These are phyloP conservation scores for Globisporangium parvum DNA, from an alignment of 352 stramenopile species.

Conservation along the genomic window DNA sequence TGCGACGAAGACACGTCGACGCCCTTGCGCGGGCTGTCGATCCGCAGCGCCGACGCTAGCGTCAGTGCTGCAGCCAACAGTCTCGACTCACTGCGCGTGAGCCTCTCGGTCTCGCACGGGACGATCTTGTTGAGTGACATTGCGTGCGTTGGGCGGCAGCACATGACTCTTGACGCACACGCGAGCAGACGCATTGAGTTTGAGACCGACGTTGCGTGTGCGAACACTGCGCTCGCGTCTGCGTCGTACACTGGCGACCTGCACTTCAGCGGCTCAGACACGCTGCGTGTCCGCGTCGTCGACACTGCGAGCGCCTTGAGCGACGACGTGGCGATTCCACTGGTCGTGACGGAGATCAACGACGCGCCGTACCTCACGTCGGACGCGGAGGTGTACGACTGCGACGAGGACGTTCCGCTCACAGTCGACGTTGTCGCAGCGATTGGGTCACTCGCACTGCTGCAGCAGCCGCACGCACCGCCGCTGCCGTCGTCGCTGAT, in stretches of 20 bases:
- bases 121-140: slow-evolving; percentile 18
- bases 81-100: slow-evolving; percentile 17
- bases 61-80: background rate
- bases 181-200: slow-evolving; percentile 14
- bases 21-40: slow-evolving; percentile 26
- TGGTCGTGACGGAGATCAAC: slow-evolving; percentile 51
- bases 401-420: slow-evolving; percentile 41
- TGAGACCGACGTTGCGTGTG: slow-evolving; percentile 23
- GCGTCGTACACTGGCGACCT: slow-evolving; percentile 34
- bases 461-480: slow-evolving; percentile 8
- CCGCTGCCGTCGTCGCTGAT: background rate
- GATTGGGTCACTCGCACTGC: slow-evolving; percentile 31
- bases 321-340: slow-evolving; percentile 31
- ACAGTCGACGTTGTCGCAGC: slow-evolving; percentile 21
- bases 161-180: background rate
- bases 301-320: slow-evolving; percentile 8
- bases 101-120: slow-evolving; percentile 28
- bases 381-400: slow-evolving; percentile 33
- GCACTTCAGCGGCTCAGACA: slow-evolving; percentile 41
- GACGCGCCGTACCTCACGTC: slow-evolving; percentile 52
- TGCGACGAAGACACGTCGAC: slow-evolving; percentile 35
- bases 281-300: slow-evolving; percentile 28
- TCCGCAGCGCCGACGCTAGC: slow-evolving; percentile 27
- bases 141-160: slow-evolving; percentile 20
- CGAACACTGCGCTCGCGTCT: slow-evolving; percentile 29